Evolutionary conservation across 768 basidiomycete species (phyloP).

Genomic region (Serendipita vermifera): DNA sequence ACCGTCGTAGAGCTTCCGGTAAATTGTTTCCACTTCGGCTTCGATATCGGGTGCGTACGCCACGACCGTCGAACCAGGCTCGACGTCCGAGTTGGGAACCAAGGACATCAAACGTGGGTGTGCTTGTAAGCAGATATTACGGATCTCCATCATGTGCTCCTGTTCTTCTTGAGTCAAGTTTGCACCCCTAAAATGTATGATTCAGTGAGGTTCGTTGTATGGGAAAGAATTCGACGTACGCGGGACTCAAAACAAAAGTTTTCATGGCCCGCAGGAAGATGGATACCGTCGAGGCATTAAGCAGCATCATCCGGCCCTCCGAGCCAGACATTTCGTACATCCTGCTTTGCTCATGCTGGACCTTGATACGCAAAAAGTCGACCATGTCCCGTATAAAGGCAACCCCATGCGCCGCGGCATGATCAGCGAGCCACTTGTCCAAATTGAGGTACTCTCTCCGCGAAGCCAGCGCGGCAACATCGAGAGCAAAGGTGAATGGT

Average conservation of each 20-base stretch:
- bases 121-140: slow-evolving; percentile 85
- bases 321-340: slow-evolving; percentile 57
- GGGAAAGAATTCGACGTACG: background rate
- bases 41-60: slow-evolving; percentile 82
- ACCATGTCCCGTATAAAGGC: slow-evolving; percentile 83
- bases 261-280: slow-evolving; percentile 84
- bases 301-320: slow-evolving; percentile 70
- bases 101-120: slow-evolving; percentile 95
- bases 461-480: slow-evolving; percentile 87
- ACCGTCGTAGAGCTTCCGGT: slow-evolving; percentile 97
- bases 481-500: slow-evolving; percentile 80
- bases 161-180: slow-evolving; percentile 68
- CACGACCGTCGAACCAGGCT: slow-evolving; percentile 84
- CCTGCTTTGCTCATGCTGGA: slow-evolving; percentile 68
- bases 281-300: slow-evolving; percentile 80
- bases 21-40: slow-evolving; percentile 85
- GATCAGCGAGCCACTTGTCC: slow-evolving; percentile 91
- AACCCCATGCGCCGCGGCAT: slow-evolving; percentile 64
- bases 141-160: slow-evolving; percentile 78
- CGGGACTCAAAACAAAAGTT: slow-evolving; percentile 37
- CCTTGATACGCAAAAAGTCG: slow-evolving; percentile 80
- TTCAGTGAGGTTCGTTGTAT: slow-evolving; percentile 10
- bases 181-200: slow-evolving; percentile 38
- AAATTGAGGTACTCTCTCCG: slow-evolving; percentile 88
- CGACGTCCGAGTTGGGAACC: slow-evolving; percentile 68